Conservation (phyloP, 768 basidiomycete genomes). For the Asterophora parasitica region DNA sequence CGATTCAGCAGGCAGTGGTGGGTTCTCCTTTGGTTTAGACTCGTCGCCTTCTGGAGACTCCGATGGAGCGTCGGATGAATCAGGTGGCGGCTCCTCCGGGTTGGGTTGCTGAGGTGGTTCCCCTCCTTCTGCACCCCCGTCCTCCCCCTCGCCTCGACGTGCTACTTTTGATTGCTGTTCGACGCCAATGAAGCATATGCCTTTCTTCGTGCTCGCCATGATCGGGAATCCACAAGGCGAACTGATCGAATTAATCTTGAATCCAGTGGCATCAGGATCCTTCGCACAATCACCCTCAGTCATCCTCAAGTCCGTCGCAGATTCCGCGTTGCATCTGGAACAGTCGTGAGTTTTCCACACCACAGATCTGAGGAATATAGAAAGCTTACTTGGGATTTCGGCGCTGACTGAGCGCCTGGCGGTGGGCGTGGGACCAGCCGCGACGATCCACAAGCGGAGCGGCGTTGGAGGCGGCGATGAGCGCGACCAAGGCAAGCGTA, state of each 20-base stretch:
- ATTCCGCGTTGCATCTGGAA: slow-evolving; percentile 1
- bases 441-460: slow-evolving; percentile 3
- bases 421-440: not conserved
- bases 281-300: not conserved
- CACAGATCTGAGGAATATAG: not conserved
- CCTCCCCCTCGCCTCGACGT: no score
- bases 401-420: not conserved
- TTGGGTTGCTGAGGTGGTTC: no score
- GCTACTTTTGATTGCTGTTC: no score
- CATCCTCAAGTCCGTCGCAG: not conserved
- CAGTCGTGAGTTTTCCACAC: not conserved
- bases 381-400: slow-evolving; percentile 1
- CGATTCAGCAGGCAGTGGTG: no score
- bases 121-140: no score
- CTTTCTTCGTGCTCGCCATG: not conserved
- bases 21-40: no score
- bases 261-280: not conserved
- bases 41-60: no score
- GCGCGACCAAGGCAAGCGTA: slow-evolving; percentile 3
- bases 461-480: not conserved
- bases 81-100: no score
- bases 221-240: not conserved
- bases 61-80: no score
- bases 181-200: slow-evolving; percentile 3
- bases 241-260: not conserved